phyloP scores from a whole-genome alignment of 441 rosid genomes.

The Melianthus villosus region DNA sequence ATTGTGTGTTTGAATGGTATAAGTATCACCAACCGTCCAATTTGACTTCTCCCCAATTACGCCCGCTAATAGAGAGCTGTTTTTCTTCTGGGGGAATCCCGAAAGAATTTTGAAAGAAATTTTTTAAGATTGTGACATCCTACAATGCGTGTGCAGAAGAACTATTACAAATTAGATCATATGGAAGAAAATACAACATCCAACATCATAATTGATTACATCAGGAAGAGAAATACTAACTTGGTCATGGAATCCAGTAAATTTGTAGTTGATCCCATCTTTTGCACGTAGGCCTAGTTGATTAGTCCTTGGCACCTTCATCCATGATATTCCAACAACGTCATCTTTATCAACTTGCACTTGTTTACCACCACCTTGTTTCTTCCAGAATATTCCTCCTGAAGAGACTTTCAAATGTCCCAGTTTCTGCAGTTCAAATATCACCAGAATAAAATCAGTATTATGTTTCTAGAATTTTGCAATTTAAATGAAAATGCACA shows the following conservation, averaged over 20 bases:
- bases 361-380: conserved; percentile 89
- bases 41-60: conserved; percentile 92
- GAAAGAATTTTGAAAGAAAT: conserved; percentile 51
- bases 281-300: conserved; percentile 56
- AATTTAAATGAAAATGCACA: no score
- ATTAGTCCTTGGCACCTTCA: conserved; percentile 70
- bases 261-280: conserved; percentile 73
- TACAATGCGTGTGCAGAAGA: conserved; percentile 13
- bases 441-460: no score
- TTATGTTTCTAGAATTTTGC: no score
- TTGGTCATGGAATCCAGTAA: conserved; percentile 80
- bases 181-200: no score
- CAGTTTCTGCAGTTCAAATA: conserved; percentile 45
- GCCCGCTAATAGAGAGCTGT: conserved; percentile 83
- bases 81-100: conserved; percentile 71
- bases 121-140: conserved; percentile 64
- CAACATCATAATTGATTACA: no score
- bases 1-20: no score
- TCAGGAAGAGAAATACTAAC: conserved; percentile 14
- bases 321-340: conserved; percentile 61
- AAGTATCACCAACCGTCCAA: conserved; percentile 41
- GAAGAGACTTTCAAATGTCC: conserved; percentile 63
- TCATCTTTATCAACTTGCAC: conserved; percentile 81
- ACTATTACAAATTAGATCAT: not conserved
- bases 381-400: conserved; percentile 84